Evolutionary conservation across 495 filamentous ascomycete species (phyloP).

Genomic region (Pseudevernia furfuracea): DNA sequence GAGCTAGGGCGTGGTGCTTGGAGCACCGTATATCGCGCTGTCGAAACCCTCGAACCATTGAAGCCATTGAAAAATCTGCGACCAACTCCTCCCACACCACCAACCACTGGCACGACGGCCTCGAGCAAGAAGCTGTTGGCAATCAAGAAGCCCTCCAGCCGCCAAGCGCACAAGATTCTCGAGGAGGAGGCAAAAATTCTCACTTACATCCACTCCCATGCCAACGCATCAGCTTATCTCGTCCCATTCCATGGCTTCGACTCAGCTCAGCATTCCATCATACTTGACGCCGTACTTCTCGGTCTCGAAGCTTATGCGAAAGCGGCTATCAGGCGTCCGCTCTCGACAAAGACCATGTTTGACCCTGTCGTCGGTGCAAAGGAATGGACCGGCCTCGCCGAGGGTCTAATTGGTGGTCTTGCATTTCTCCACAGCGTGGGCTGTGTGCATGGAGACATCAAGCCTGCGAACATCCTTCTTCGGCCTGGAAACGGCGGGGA

Average conservation of each 20-base stretch:
- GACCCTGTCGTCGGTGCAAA: constrained; percentile 41
- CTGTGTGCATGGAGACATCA: constrained; percentile 52
- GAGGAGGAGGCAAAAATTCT: constrained; percentile 46
- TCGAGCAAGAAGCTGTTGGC: constrained; percentile 35
- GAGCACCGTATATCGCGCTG: constrained; percentile 54
- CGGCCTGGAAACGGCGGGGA: constrained; percentile 20
- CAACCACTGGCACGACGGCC: constrained; percentile 1
- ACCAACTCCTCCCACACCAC: constrained; percentile 36
- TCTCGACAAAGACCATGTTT: constrained; percentile 44
- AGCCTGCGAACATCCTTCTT: constrained; percentile 48
- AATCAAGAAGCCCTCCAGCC: constrained; percentile 46
- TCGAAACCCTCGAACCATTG: constrained; percentile 16
- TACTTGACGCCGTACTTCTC: constrained; percentile 47
- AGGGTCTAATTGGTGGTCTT: constrained; percentile 42
- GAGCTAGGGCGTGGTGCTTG: constrained; percentile 52
- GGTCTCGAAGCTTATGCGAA: constrained; percentile 45
- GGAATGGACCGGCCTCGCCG: constrained; percentile 41
- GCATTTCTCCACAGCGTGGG: constrained; percentile 44
- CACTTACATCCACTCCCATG: constrained; percentile 38
- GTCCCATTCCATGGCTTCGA: constrained; percentile 53
- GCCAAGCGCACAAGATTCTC: constrained; percentile 44
- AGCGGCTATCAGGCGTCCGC: constrained; percentile 31
- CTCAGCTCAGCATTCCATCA: constrained; percentile 39
- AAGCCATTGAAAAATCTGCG: constrained; percentile 35
- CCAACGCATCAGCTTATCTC: constrained; percentile 35